A percentile compares a stretch with the other conserved stretches of the same genome.
These are phyloP conservation scores for Pseudopithomyces chartarum DNA, from an alignment of 2,329 filamentous ascomycete species.

Conservation along the genomic window DNA sequence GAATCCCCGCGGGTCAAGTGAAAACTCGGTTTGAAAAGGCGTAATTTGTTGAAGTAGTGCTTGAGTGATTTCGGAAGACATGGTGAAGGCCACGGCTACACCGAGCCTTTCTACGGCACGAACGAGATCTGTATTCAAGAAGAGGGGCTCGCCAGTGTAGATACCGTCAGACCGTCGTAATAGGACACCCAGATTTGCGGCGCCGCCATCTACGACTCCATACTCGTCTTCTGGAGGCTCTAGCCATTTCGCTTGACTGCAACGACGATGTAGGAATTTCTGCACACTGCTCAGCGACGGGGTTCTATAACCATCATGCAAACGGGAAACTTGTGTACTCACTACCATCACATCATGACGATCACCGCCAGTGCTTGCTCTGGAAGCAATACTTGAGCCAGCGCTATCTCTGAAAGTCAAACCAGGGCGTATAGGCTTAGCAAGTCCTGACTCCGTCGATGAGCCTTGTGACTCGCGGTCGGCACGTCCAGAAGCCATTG, in stretches of 20 bases:
- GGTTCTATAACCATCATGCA: neutral
- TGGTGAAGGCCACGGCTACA: constrained; percentile 55
- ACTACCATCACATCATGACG: constrained; percentile 29
- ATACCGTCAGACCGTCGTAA: constrained; percentile 69
- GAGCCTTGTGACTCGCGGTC: constrained; percentile 21
- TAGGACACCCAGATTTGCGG: constrained; percentile 61
- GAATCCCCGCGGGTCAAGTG: constrained; percentile 44
- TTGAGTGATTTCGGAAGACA: constrained; percentile 54
- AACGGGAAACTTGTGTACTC: neutral
- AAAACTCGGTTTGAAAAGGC: constrained; percentile 50
- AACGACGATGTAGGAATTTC: constrained; percentile 28
- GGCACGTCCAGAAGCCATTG: constrained; percentile 17
- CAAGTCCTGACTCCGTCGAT: constrained; percentile 15
- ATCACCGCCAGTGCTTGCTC: constrained; percentile 24
- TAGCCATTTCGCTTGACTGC: constrained; percentile 33
- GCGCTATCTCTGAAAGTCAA: constrained; percentile 19
- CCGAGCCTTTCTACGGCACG: constrained; percentile 51
- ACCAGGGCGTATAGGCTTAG: constrained; percentile 17
- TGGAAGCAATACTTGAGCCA: constrained; percentile 26
- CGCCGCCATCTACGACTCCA: constrained; percentile 26
- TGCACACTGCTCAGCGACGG: constrained; percentile 13
- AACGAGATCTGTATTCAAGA: constrained; percentile 46
- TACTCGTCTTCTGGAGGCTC: constrained; percentile 33
- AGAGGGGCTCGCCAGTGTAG: constrained; percentile 62
- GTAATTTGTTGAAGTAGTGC: constrained; percentile 49